Base-by-base conservation (phyloP, 2,329 filamentous ascomycete genomes). In the Scedosporium aurantiacum region DNA sequence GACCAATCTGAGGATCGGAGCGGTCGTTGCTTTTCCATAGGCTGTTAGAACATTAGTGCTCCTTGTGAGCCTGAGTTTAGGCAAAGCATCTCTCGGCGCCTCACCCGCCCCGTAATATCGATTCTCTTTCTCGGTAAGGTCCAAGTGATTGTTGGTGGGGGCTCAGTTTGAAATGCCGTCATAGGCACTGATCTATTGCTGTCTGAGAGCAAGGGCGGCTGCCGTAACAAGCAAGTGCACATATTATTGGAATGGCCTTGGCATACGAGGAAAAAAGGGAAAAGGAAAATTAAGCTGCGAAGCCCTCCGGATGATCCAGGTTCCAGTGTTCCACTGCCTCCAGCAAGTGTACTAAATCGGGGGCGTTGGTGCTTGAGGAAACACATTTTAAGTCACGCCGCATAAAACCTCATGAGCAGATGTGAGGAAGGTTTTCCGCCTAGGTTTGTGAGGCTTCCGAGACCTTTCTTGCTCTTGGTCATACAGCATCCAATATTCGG, bases 11-110 rank as follows among this genome's bases (percentile, higher is more conserved):
- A 55, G 50, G 18, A 16, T 27, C 23, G 14, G 14, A 58, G 5
- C 40, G 2, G 58, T 28, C 37, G 16, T 40, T 54, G 45, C 10
- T 41, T 60, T 54, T 60, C 47, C 10, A 60, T 60, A 60, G 58
- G 58, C 58, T 27, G 21, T 18, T 18, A 23, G 18, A 32, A 54
- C n/a, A n/a, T n/a, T 21, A 10, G 2, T 50, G 21, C 40, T 45
- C 37, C 58, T 54, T 47, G 25, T 54, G 58, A 50, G 40, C 58
- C 43, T 6, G 43, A 50, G 23, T 59, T 59, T 50, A 59, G 57
- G 58, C 47, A 60, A 60, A 60, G 58, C 58, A 60, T 37, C 28
- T 60, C 58, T 60, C 58, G 58, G 58, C 58, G 58, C 25, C 58
- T 54, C 47, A 50, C 27, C 58, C 57, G 23, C 41, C 58, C 58